phyloP scores from a whole-genome alignment of 169 alveolate genomes.

The Plasmodium gonderi region DNA sequence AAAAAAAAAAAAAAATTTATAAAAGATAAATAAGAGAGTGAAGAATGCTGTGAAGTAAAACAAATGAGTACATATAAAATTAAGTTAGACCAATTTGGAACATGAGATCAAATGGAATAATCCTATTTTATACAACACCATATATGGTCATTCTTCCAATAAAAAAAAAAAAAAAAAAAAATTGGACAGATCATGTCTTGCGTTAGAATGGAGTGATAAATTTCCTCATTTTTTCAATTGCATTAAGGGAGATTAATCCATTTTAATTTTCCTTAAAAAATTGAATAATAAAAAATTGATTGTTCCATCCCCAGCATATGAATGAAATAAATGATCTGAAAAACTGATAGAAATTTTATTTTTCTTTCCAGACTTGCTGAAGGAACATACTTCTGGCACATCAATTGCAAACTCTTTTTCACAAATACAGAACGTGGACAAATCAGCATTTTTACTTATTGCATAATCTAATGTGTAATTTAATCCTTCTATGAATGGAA shows the following conservation, averaged over 20 bases:
- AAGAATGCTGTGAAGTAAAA: too few species aligned
- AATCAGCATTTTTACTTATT: constrained; percentile 25
- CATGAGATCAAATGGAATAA: too few species aligned
- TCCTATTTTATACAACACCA: too few species aligned
- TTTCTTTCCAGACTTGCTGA: not conserved
- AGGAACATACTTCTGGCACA: constrained; percentile 5
- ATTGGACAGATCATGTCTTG: not conserved
- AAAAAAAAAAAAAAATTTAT: too few species aligned
- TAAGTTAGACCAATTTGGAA: too few species aligned
- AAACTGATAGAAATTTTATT: not conserved
- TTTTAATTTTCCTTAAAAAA: not conserved
- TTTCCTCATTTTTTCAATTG: not conserved
- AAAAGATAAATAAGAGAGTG: too few species aligned
- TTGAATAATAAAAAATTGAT: constrained; percentile 37
- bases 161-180: not conserved
- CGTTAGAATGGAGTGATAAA: not conserved
- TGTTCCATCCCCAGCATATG: constrained; percentile 71
- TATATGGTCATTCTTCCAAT: too few species aligned
- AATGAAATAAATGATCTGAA: constrained; percentile 65
- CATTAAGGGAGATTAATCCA: not conserved
- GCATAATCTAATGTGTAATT: constrained; percentile 65
- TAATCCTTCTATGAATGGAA: constrained; percentile 59
- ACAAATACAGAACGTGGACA: constrained; percentile 43
- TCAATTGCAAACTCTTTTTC: not conserved
- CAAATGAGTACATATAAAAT: too few species aligned